Conservation (phyloP, 148 eudicot genomes). For the Pouteria glomerata region DNA sequence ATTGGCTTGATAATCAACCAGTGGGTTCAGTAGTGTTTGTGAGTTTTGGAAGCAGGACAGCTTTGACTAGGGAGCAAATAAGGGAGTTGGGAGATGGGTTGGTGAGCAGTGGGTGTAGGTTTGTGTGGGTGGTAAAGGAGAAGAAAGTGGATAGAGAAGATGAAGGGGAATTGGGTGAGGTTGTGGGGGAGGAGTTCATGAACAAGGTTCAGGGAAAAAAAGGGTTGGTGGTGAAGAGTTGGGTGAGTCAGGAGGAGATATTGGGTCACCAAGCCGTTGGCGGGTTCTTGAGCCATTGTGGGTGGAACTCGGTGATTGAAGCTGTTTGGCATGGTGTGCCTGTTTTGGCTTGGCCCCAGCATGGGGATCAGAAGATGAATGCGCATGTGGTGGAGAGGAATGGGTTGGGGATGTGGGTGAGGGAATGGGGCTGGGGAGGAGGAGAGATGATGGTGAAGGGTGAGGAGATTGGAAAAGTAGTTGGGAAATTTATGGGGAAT, state of each 20-base stretch:
- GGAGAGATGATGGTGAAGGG: constrained; percentile 12
- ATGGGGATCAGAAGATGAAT: constrained; percentile 20
- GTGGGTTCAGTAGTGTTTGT: constrained; percentile 25
- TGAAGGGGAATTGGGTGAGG: neutral
- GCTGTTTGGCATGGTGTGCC: constrained; percentile 10
- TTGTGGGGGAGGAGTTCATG: neutral
- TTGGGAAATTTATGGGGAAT: constrained; percentile 13
- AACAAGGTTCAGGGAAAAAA: neutral
- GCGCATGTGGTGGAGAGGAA: constrained; percentile 15
- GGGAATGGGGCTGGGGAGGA: constrained; percentile 19
- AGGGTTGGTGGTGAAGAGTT: constrained; percentile 4
- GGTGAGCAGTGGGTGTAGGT: constrained; percentile 23
- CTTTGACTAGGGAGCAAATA: constrained; percentile 25
- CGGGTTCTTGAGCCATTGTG: constrained; percentile 10
- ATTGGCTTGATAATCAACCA: constrained; percentile 33
- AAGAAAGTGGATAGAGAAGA: neutral
- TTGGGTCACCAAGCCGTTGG: constrained; percentile 16
- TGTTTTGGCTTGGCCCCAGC: constrained; percentile 13
- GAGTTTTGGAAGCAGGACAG: constrained; percentile 32
- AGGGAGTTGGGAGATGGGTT: constrained; percentile 34
- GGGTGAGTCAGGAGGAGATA: constrained; percentile 9
- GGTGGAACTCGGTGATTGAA: constrained; percentile 12
- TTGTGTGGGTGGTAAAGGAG: constrained; percentile 33
- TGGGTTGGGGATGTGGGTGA: constrained; percentile 19
- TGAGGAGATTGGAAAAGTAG: constrained; percentile 11